phyloP scores from a whole-genome alignment of 2,329 filamentous ascomycete genomes.

The Penicillium griseofulvum region DNA sequence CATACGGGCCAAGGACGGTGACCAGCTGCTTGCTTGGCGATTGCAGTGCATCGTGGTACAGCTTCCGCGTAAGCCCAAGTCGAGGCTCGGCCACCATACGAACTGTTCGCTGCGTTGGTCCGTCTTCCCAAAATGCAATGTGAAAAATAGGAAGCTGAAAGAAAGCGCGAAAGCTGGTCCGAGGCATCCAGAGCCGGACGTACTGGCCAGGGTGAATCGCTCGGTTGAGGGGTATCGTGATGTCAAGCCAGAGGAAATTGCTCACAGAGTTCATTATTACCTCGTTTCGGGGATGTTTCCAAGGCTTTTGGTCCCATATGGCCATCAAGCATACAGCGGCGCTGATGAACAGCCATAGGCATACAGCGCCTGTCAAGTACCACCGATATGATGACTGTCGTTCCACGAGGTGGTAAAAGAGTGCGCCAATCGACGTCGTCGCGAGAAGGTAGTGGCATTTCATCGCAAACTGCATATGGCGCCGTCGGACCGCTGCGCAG shows the following conservation, averaged over 20 bases:
- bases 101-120: not conserved
- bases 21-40: not conserved
- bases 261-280: not conserved
- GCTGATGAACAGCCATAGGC: not conserved
- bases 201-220: not conserved
- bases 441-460: not conserved
- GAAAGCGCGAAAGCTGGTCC: not conserved
- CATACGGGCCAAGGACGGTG: slow-evolving; percentile 2
- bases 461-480: not conserved
- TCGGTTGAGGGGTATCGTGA: not conserved
- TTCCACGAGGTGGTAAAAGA: not conserved
- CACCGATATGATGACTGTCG: not conserved
- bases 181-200: not conserved
- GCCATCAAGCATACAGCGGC: not conserved
- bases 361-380: not conserved
- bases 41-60: not conserved
- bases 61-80: not conserved
- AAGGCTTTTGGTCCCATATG: not conserved
- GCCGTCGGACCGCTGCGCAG: not conserved
- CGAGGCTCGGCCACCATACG: not conserved
- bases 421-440: not conserved
- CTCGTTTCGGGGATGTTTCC: not conserved
- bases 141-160: not conserved
- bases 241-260: not conserved
- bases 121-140: not conserved